Evolutionary conservation across 306 rosid genomes (phyloP).

Genomic region (Quercus cerris): DNA sequence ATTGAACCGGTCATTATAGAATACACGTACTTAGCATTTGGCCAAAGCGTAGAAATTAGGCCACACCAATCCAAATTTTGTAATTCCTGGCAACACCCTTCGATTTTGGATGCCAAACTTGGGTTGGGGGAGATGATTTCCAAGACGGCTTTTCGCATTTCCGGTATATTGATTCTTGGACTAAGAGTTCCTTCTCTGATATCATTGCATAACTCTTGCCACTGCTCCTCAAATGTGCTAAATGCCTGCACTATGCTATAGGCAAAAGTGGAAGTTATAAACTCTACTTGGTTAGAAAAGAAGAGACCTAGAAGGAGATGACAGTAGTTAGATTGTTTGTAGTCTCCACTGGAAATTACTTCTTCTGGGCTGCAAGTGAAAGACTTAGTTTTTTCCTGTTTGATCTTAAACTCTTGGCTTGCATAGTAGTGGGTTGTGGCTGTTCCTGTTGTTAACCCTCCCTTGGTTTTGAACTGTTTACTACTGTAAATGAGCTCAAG

Average conservation of each 20-base stretch:
- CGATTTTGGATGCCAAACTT: slow-evolving; percentile 43
- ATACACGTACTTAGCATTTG: slow-evolving; percentile 77
- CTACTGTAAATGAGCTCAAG: slow-evolving; percentile 92
- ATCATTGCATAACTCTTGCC: slow-evolving; percentile 68
- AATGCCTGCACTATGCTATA: slow-evolving; percentile 78
- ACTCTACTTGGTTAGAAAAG: slow-evolving; percentile 65
- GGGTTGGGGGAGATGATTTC: slow-evolving; percentile 52
- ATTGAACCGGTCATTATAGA: slow-evolving; percentile 95
- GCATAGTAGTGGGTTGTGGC: slow-evolving; percentile 93
- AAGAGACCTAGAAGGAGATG: slow-evolving; percentile 89
- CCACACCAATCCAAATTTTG: slow-evolving; percentile 58
- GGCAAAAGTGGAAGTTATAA: slow-evolving; percentile 75
- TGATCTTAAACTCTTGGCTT: slow-evolving; percentile 84
- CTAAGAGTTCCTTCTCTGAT: slow-evolving; percentile 45
- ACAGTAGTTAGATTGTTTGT: slow-evolving; percentile 77
- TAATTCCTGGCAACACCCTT: slow-evolving; percentile 45
- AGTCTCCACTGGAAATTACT: slow-evolving; percentile 76
- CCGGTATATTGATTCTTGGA: slow-evolving; percentile 38
- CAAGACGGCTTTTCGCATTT: slow-evolving; percentile 52
- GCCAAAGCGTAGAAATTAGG: slow-evolving; percentile 75
- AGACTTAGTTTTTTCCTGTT: slow-evolving; percentile 63
- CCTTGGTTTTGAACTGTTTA: slow-evolving; percentile 65
- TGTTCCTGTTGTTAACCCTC: slow-evolving; percentile 71
- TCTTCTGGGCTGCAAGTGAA: slow-evolving; percentile 86
- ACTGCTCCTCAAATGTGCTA: slow-evolving; percentile 52